Evolutionary conservation across 257 asterid species (phyloP).

Genomic region (Fraxinus americana): DNA sequence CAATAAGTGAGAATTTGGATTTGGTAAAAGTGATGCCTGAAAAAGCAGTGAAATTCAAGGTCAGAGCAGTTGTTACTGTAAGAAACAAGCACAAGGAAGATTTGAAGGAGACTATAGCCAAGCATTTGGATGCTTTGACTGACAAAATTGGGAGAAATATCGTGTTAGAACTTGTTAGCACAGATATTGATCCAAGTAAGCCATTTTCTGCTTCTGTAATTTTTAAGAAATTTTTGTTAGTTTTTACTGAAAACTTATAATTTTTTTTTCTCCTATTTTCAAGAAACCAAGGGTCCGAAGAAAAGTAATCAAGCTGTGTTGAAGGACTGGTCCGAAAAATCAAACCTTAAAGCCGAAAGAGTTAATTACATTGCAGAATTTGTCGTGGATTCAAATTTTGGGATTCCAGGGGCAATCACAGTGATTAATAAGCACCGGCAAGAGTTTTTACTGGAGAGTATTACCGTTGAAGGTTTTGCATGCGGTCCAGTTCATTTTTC

Average conservation of each 20-base stretch:
- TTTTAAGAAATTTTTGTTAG: neutral
- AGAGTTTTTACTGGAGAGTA: constrained; percentile 87
- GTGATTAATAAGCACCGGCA: constrained; percentile 78
- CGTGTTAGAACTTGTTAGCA: constrained; percentile 72
- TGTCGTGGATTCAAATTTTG: constrained; percentile 71
- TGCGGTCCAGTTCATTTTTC: constrained; percentile 89
- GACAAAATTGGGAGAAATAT: constrained; percentile 85
- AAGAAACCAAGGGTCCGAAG: constrained; percentile 74
- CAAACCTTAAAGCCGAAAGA: constrained; percentile 72
- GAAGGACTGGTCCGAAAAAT: constrained; percentile 88
- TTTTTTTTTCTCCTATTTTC: neutral
- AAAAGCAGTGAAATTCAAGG: constrained; percentile 72
- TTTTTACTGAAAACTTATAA: neutral
- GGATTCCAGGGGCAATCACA: constrained; percentile 83
- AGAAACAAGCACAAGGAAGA: constrained; percentile 82
- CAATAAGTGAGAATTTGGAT: constrained; percentile 76
- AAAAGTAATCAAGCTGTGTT: constrained; percentile 68
- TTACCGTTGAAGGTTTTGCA: constrained; percentile 80
- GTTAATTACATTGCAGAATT: constrained; percentile 83
- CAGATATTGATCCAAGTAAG: constrained; percentile 83
- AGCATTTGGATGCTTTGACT: constrained; percentile 75
- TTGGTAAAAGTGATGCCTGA: constrained; percentile 69
- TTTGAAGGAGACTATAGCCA: constrained; percentile 62
- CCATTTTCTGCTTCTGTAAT: neutral
- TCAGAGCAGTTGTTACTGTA: constrained; percentile 81